Evolutionary conservation across 306 rosid genomes (phyloP).

Genomic region (Mucuna pruriens): DNA sequence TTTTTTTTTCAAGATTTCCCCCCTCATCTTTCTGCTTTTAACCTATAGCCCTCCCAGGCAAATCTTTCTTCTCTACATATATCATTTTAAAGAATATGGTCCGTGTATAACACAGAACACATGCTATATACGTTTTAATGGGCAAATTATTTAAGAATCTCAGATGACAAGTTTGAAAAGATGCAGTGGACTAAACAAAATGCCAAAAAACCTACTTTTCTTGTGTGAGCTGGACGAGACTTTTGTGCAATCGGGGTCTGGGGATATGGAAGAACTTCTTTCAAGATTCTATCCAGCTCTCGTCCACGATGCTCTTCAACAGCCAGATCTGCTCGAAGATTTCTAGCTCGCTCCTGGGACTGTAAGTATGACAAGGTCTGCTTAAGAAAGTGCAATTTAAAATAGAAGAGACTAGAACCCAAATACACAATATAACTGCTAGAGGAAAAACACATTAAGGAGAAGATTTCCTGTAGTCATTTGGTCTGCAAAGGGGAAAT

Average conservation of each 20-base stretch:
- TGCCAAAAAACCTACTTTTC: slow-evolving; percentile 63
- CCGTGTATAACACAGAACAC: slow-evolving; percentile 3
- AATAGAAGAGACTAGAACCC: slow-evolving; percentile 20
- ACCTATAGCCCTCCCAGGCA: neutral
- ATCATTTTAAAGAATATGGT: neutral
- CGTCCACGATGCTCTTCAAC: slow-evolving; percentile 85
- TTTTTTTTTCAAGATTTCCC: neutral
- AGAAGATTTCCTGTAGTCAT: neutral
- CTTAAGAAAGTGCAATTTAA: slow-evolving; percentile 26
- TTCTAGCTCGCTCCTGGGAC: slow-evolving; percentile 85
- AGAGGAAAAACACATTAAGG: neutral
- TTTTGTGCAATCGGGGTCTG: slow-evolving; percentile 65
- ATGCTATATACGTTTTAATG: neutral
- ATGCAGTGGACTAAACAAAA: slow-evolving; percentile 21
- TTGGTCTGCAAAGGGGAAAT: neutral
- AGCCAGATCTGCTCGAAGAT: slow-evolving; percentile 83
- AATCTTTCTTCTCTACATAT: neutral
- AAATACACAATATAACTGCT: neutral
- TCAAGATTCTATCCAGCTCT: slow-evolving; percentile 87
- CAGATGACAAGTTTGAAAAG: neutral
- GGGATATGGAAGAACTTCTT: slow-evolving; percentile 89
- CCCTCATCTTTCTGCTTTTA: neutral
- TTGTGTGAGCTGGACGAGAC: slow-evolving; percentile 64
- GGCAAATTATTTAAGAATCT: slow-evolving; percentile 19
- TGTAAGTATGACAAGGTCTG: slow-evolving; percentile 48